Base-by-base conservation (phyloP, 345 rosid genomes). In the Noccaea caerulescens region DNA sequence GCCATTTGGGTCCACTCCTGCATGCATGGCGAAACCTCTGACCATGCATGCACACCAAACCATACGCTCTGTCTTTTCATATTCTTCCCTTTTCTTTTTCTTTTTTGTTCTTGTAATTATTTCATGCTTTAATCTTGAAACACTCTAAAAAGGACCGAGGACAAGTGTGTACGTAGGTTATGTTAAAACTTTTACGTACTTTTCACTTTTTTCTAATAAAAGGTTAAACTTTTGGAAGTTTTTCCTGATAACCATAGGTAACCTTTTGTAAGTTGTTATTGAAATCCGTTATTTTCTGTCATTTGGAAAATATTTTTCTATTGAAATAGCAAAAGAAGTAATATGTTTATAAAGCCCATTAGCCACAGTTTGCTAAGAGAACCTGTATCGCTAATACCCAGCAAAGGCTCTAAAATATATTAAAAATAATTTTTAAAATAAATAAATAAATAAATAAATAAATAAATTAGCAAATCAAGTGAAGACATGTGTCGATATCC, bases 1-100 rank as follows among this genome's bases (percentile, higher is more conserved):
- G 64, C 57, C 56, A 30, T 47, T 65, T 5, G 71, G 77, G 72
- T 65, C 77, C 77, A 66, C 77, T 65, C 50, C 37, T 64, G 71
- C 71, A 72, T 72, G 76, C 57, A 64, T 63, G 76, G 69, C 16
- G 38, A 62, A 71, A 34, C 18, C 39, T 61, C 57, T 72, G 76
- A 37, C 34, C 41, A 46, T 72, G 76, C 76, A 72, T 63, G 76
- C 62, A 62, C 68, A 61, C 20, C 41, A 63, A 72, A 72, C 49
- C 69, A 62, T 71, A 52, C 46, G 46, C 63, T 71, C 61, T 71
- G 69, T 71, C 53, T 62, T 71, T 61, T 60, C 60, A 61, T 14
- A 38, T 59, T 58, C 42, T 52, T 51, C 10, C 30, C 30, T 27
- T 11, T 49, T 0, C 11, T 16, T 11, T 68, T 33, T 25, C 6